Evolutionary conservation across 2,329 filamentous ascomycete species (phyloP).

Genomic region (Colletotrichum somersetense): DNA sequence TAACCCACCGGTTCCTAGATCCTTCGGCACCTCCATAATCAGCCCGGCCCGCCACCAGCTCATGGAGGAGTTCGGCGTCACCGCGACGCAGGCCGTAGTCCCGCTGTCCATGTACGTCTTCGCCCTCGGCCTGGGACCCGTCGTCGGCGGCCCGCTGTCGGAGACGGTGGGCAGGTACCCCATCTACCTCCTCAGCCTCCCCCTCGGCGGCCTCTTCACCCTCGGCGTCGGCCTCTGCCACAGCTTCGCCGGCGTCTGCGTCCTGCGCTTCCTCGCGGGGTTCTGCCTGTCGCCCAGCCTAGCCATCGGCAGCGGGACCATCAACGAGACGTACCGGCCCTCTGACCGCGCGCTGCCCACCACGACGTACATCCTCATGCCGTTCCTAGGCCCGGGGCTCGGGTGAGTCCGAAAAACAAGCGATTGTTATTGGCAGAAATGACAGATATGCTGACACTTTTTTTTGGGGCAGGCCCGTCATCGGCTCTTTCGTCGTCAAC

Average conservation of each 20-base stretch:
- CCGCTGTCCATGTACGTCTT: slow-evolving; percentile 71
- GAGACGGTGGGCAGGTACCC: slow-evolving; percentile 68
- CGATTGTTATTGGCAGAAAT: background rate
- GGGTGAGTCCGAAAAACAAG: slow-evolving; percentile 53
- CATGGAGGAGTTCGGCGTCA: slow-evolving; percentile 65
- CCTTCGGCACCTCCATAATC: slow-evolving; percentile 67
- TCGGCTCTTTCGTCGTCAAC: slow-evolving; percentile 61
- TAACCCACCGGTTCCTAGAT: slow-evolving; percentile 51
- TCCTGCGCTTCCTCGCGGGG: slow-evolving; percentile 69
- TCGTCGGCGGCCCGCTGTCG: slow-evolving; percentile 69
- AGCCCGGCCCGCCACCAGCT: slow-evolving; percentile 61
- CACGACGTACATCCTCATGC: slow-evolving; percentile 62
- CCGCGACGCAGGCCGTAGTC: slow-evolving; percentile 68
- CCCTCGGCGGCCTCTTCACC: slow-evolving; percentile 66
- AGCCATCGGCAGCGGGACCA: slow-evolving; percentile 62
- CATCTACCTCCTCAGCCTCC: slow-evolving; percentile 62
- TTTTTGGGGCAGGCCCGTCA: slow-evolving; percentile 53
- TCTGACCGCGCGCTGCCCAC: slow-evolving; percentile 58
- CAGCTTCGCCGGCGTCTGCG: slow-evolving; percentile 62
- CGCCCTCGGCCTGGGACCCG: slow-evolving; percentile 70
- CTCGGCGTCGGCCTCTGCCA: slow-evolving; percentile 66
- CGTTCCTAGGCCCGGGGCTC: slow-evolving; percentile 65
- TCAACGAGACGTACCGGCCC: slow-evolving; percentile 62
- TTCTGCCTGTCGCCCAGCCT: slow-evolving; percentile 63
- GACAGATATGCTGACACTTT: slow-evolving; percentile 27